These are phyloP conservation scores for Penicillium glabrum DNA, from an alignment of 2,329 filamentous ascomycete genomes.

Conservation along the genomic window DNA sequence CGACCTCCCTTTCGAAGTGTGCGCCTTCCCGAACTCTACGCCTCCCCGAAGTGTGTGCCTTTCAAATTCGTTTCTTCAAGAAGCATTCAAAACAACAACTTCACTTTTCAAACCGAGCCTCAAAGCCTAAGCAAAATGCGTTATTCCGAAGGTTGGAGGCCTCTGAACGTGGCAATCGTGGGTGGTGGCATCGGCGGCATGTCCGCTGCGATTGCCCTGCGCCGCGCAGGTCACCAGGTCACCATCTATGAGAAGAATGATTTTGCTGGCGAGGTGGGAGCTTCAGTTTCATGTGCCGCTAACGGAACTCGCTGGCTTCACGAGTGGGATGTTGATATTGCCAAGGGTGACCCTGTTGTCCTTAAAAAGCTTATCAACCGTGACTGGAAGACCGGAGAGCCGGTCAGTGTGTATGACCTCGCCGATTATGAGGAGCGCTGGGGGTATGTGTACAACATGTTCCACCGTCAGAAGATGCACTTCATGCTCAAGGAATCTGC, in stretches of 20 bases:
- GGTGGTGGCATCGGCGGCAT: slow-evolving; percentile 58
- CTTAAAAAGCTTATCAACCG: slow-evolving; percentile 66
- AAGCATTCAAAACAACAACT: too few species aligned
- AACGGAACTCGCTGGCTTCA: slow-evolving; percentile 70
- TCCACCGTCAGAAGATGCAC: slow-evolving; percentile 69
- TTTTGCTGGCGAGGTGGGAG: slow-evolving; percentile 67
- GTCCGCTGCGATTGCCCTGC: slow-evolving; percentile 51
- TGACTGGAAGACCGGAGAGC: slow-evolving; percentile 69
- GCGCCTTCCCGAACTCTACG: neutral
- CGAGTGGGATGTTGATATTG: slow-evolving; percentile 66
- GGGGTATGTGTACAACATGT: slow-evolving; percentile 69
- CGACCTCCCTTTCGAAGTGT: neutral
- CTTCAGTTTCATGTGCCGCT: slow-evolving; percentile 66
- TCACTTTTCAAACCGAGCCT: neutral
- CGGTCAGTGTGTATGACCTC: slow-evolving; percentile 63
- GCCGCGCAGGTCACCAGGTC: slow-evolving; percentile 54
- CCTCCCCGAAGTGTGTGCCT: neutral
- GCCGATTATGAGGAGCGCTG: slow-evolving; percentile 65
- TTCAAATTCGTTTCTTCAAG: too few species aligned
- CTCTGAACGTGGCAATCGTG: slow-evolving; percentile 48
- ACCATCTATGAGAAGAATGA: slow-evolving; percentile 67
- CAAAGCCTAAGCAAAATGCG: slow-evolving; percentile 1
- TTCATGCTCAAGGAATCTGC: slow-evolving; percentile 64
- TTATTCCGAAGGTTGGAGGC: slow-evolving; percentile 41
- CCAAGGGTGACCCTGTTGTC: slow-evolving; percentile 64